Conservation (phyloP, 108 stramenopile genomes). For the Cyclotella atomus region DNA sequence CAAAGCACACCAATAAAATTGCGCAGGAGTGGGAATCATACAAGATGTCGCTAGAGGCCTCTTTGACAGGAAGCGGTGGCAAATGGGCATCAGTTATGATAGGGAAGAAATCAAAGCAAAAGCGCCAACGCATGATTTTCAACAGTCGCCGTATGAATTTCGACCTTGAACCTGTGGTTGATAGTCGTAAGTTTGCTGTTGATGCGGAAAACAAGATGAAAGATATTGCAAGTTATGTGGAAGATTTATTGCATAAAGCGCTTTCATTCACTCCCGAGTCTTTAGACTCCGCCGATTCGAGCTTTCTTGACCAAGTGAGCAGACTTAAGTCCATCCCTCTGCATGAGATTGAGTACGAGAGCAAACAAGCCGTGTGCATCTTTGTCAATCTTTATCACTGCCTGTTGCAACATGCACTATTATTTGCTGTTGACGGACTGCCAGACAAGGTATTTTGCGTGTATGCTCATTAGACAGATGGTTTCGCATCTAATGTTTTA, state of each 20-base stretch:
- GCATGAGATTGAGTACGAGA: slow-evolving; percentile 67
- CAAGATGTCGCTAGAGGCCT: slow-evolving; percentile 67
- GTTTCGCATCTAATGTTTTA: no score
- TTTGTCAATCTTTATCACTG: slow-evolving; percentile 95
- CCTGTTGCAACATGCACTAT: slow-evolving; percentile 89
- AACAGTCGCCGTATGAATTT: slow-evolving; percentile 80
- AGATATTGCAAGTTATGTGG: slow-evolving; percentile 48
- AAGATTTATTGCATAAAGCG: slow-evolving; percentile 61
- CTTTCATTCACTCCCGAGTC: slow-evolving; percentile 77
- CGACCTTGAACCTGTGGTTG: slow-evolving; percentile 50
- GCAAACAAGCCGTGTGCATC: slow-evolving; percentile 76
- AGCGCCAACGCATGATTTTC: slow-evolving; percentile 65
- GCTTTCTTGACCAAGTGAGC: slow-evolving; percentile 84
- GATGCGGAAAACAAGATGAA: slow-evolving; percentile 13
- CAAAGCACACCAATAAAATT: slow-evolving; percentile 52
- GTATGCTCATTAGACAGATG: no score
- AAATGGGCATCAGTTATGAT: slow-evolving; percentile 76
- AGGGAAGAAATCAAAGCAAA: slow-evolving; percentile 54
- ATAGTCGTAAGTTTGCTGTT: slow-evolving; percentile 10
- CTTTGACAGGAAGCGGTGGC: slow-evolving; percentile 57
- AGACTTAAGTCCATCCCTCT: slow-evolving; percentile 71
- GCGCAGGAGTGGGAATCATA: slow-evolving; percentile 73
- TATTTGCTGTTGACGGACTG: slow-evolving; percentile 85
- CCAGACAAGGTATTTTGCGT: slow-evolving; percentile 71
- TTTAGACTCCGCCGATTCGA: slow-evolving; percentile 61